A percentile compares a stretch with the other conserved stretches of the same genome.
Conservation (phyloP, 2,329 filamentous ascomycete genomes). For the Apiospora malaysiana region DNA sequence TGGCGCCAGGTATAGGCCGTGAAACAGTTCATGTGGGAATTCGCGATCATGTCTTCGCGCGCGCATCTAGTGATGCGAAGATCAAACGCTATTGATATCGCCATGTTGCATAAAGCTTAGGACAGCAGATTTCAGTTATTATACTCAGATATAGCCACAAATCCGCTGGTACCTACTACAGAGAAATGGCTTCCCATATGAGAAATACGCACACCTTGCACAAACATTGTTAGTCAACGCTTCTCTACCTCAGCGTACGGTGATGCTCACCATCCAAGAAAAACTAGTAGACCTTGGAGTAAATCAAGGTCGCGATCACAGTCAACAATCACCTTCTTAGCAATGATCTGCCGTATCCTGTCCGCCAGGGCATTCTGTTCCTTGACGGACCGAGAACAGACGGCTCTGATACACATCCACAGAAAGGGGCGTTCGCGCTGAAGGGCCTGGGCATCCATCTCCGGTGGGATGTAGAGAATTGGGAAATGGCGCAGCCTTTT, state of each 20-base stretch:
- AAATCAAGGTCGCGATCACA: slow-evolving; percentile 58
- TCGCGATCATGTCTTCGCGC: slow-evolving; percentile 28
- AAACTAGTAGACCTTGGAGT: slow-evolving; percentile 55
- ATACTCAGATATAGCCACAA: not conserved
- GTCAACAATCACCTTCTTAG: slow-evolving; percentile 53
- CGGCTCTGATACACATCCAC: slow-evolving; percentile 55
- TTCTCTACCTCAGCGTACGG: not conserved
- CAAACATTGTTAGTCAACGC: not conserved
- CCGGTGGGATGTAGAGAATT: slow-evolving; percentile 35
- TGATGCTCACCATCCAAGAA: slow-evolving; percentile 50
- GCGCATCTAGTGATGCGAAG: slow-evolving; percentile 47
- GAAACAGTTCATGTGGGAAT: slow-evolving; percentile 27
- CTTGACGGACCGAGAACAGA: slow-evolving; percentile 49
- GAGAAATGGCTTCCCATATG: slow-evolving; percentile 49
- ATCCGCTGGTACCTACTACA: slow-evolving; percentile 29
- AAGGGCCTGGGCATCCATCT: slow-evolving; percentile 32
- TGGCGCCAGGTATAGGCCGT: slow-evolving; percentile 32
- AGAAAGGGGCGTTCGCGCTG: slow-evolving; percentile 47
- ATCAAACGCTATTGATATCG: slow-evolving; percentile 51
- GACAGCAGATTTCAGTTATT: not conserved
- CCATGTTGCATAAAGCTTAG: slow-evolving; percentile 47
- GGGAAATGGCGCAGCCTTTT: slow-evolving; percentile 30
- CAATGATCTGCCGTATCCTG: slow-evolving; percentile 49
- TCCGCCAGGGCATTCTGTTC: slow-evolving; percentile 48
- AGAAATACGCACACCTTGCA: slow-evolving; percentile 44